phyloP scores from a whole-genome alignment of 2,329 filamentous ascomycete species.

The Sclerotinia nivalis region DNA sequence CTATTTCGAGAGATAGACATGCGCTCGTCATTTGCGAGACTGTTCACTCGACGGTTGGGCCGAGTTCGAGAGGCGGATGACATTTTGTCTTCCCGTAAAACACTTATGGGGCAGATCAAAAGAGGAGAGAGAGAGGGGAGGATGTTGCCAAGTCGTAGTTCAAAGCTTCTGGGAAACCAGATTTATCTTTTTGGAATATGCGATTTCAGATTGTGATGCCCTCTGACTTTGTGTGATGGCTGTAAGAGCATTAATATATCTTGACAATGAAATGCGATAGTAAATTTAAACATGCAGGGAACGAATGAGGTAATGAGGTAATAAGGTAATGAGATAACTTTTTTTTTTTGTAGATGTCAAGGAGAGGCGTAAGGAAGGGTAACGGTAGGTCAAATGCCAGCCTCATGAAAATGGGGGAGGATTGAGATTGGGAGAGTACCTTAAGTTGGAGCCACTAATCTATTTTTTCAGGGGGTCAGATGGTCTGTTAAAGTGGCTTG shows the following conservation, averaged over 20 bases:
- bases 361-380: slow-evolving; percentile 1
- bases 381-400: background rate
- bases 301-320: background rate
- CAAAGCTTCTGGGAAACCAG: background rate
- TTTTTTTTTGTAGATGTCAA: background rate
- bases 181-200: background rate
- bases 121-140: background rate
- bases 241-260: slow-evolving; percentile 17
- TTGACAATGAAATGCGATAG: slow-evolving; percentile 11
- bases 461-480: slow-evolving; percentile 4
- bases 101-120: background rate
- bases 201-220: background rate
- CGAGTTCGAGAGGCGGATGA: slow-evolving; percentile 38
- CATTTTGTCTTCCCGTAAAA: slow-evolving; percentile 28
- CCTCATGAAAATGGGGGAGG: slow-evolving; percentile 3
- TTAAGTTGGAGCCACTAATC: background rate
- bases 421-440: background rate
- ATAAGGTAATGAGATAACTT: background rate
- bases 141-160: background rate
- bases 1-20: slow-evolving; percentile 35
- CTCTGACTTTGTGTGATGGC: background rate
- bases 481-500: background rate
- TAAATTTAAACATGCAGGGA: slow-evolving; percentile 6
- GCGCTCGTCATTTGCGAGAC: slow-evolving; percentile 36
- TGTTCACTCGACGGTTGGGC: slow-evolving; percentile 38